A percentile compares a stretch with the other conserved stretches of the same genome.
These are phyloP conservation scores for Sugiyamaella castrensis DNA, from an alignment of 1,139 yeast species.

Conservation along the genomic window DNA sequence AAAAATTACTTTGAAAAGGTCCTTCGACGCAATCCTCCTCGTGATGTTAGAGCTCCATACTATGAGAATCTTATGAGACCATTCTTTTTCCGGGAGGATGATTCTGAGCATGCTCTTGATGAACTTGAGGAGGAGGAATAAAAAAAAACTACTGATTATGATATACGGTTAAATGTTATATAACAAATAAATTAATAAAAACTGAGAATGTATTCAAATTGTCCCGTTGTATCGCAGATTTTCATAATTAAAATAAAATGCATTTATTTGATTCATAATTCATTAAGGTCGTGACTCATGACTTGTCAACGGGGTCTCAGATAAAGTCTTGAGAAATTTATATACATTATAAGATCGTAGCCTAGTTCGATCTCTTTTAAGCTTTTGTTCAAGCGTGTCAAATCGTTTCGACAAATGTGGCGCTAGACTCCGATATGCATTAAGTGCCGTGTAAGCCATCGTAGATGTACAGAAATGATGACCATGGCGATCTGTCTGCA, in stretches of 20 bases:
- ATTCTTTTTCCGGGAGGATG: conserved; percentile 38
- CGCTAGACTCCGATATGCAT: conserved; percentile 8
- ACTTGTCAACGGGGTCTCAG: conserved; percentile 4
- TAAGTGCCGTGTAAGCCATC: conserved; percentile 13
- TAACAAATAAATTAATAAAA: too few relatives aligned
- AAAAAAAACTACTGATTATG: neutral
- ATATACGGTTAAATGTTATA: neutral
- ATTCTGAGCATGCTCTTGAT: conserved; percentile 14
- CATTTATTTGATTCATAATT: conserved; percentile 2
- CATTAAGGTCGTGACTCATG: conserved; percentile 1
- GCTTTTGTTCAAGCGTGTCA: conserved; percentile 5
- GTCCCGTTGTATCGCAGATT: too few relatives aligned
- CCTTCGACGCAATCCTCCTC: conserved; percentile 37
- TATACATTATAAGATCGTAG: conserved; percentile 11
- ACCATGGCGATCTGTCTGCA: conserved; percentile 1
- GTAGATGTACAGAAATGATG: conserved; percentile 14
- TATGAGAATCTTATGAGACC: conserved; percentile 41
- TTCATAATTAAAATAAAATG: too few relatives aligned
- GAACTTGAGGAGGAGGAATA: conserved; percentile 15
- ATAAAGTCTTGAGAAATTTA: conserved; percentile 8
- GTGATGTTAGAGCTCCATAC: conserved; percentile 39
- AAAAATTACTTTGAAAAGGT: conserved; percentile 58
- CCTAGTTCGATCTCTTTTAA: conserved; percentile 2
- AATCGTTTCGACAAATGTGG: conserved; percentile 3
- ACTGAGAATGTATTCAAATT: too few relatives aligned